Evolutionary conservation across 176 grass and related monocot species (phyloP), one percentile per base, ranked within the genome.

Genomic region (Phyllostachys edulis): DNA sequence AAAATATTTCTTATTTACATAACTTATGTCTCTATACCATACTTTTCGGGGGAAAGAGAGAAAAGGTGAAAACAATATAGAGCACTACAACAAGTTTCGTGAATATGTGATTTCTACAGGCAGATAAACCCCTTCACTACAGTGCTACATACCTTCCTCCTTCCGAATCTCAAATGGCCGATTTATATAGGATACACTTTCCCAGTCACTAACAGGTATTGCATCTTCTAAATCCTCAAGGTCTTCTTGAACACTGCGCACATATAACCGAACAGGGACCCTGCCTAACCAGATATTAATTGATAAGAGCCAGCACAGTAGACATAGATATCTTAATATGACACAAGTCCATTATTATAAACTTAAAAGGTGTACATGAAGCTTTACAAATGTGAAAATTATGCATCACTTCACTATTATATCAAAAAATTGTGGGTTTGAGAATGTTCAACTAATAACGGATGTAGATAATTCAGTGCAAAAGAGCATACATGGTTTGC

Each of bases 231-330:
- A 85, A 73, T 99, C 71, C 32, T 90, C 86, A 81, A 96, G 76
- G 61, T 89, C 86, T 55, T 94, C 55, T 68, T 87, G 88, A 81
- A 92, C 75, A 82, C 61, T 78, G 57, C 93, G 88, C 76, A 96
- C 81, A 81, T 99, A 99, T 63, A 99, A 61, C 41, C 93, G 89
- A 89, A 99, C 93, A 49, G 96, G 96, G 62, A 96, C 90, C 86
- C 93, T 99, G 85, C 91, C 96, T 99, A 90, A 98, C 82, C 32
- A 87, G 78, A 73, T 76, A 85, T 72, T 79, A 78, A 73, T 71
- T 61, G 45, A 80, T 87, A 65, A 91, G 72, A 83, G 16, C 60
- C 24, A 82, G 55, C 51, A 85, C 18, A 29, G 13, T 21, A 73
- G 52, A 44, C n/a, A 26, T 38, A 52, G 5, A 73, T 75, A 51